Percentiles rank a stretch among this genome's conserved stretches.
These are phyloP conservation scores for Fusarium sp. DNA, from an alignment of 2,329 filamentous ascomycete genomes.

Conservation along the genomic window DNA sequence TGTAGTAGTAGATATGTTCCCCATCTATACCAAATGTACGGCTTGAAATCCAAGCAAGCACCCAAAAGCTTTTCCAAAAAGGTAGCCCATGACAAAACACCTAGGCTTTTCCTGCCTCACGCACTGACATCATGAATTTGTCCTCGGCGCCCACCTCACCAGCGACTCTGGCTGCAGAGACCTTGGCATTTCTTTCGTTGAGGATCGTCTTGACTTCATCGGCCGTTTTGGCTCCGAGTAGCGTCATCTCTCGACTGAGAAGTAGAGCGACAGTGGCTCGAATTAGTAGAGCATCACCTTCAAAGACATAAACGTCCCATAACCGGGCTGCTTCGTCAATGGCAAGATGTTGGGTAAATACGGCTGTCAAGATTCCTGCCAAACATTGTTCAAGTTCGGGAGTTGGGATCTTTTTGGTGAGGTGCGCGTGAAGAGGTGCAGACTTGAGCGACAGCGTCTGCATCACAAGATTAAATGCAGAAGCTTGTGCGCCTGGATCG, in stretches of 20 bases:
- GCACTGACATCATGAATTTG: slow-evolving; percentile 53
- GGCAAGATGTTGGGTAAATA: slow-evolving; percentile 73
- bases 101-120: slow-evolving; percentile 52
- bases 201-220: slow-evolving; percentile 58
- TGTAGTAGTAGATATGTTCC: slow-evolving; percentile 40
- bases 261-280: slow-evolving; percentile 78
- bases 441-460: slow-evolving; percentile 75
- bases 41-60: slow-evolving; percentile 23
- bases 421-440: slow-evolving; percentile 71
- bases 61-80: slow-evolving; percentile 15
- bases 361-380: slow-evolving; percentile 68
- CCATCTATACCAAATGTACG: slow-evolving; percentile 48
- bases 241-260: slow-evolving; percentile 62
- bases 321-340: slow-evolving; percentile 78
- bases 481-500: slow-evolving; percentile 75
- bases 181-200: slow-evolving; percentile 49
- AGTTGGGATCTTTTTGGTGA: slow-evolving; percentile 63
- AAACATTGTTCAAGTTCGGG: slow-evolving; percentile 67
- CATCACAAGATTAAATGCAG: slow-evolving; percentile 76
- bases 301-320: slow-evolving; percentile 87
- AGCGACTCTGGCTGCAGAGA: slow-evolving; percentile 51
- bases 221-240: slow-evolving; percentile 60
- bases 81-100: slow-evolving; percentile 18
- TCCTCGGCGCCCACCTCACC: slow-evolving; percentile 62
- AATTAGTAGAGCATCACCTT: slow-evolving; percentile 79